Base-by-base conservation (phyloP, 2,329 filamentous ascomycete genomes). In the Neofusicoccum cordaticola region DNA sequence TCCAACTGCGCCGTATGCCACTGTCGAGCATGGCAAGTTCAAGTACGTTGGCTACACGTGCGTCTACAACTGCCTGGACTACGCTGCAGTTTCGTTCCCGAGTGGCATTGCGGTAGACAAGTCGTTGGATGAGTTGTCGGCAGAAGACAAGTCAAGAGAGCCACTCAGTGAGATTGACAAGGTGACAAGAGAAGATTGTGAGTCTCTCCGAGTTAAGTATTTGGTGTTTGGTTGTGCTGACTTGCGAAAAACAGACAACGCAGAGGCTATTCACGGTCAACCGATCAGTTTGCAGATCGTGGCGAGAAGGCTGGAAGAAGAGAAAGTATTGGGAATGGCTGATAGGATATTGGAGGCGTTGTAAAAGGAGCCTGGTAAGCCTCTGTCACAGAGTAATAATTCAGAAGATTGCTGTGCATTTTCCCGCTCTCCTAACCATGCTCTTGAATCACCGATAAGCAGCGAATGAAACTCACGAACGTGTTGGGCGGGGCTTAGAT, bases 51-150 rank as follows among this genome's bases (percentile, higher is more conserved):
- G 80, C 2, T 80, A 80, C 52, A 80, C 78, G 2, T 77, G 76
- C n/a, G 78, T 83, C 0, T 83, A 75, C 66, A 83, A 83, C 56
- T 74, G 83, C 5, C 71, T 83, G 4, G 81, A 83, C 65, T 83
- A 82, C 66, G 74, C 77, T 45, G 74, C 78, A 0, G 74, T 79
- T 2, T 81, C 79, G 0, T 83, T 83, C 63, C 81, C 81, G 1
- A 74, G 71, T 9, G 80, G 79, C 0, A 35, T 68, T 13, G 42
- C 65, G 1, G 71, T 72, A 4, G 67, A 63, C 15, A 35, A 39
- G 13, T 5, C 45, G 13, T 7, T 63, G 4, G 57, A 62, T n/a
- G 22, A n/a, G 6, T 68, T 79, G 47, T 77, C 74, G 50, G 76
- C 80, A 0, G 69, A 70, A n/a, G 81, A 81, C 66, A 72, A 77